phyloP scores from a whole-genome alignment of 345 rosid species.

The Psidium guajava region DNA sequence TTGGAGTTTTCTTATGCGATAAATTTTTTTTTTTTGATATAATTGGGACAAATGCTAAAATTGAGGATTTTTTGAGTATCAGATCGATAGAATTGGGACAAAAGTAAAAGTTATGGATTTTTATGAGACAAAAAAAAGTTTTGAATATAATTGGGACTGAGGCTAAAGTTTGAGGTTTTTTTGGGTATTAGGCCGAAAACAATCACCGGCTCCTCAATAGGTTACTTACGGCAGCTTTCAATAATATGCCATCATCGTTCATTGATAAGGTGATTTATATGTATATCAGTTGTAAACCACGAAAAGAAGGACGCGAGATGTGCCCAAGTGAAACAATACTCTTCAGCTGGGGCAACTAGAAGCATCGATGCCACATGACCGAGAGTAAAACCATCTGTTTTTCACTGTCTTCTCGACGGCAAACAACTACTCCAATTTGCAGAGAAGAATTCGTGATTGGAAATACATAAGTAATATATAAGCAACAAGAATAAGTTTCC shows the following conservation, averaged over 20 bases:
- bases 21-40: too few species aligned
- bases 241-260: background rate
- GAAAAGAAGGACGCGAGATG: background rate
- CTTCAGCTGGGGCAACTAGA: background rate
- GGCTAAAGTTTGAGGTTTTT: too few species aligned
- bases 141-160: too few species aligned
- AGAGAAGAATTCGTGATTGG: background rate
- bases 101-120: too few species aligned
- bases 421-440: background rate
- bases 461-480: background rate
- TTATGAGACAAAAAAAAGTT: too few species aligned
- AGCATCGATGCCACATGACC: background rate
- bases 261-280: background rate
- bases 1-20: too few species aligned
- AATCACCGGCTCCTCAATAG: too few species aligned
- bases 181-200: too few species aligned
- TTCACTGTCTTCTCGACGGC: background rate
- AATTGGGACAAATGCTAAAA: too few species aligned
- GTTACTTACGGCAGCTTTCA: too few species aligned
- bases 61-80: too few species aligned
- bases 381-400: background rate
- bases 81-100: too few species aligned
- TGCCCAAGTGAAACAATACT: background rate
- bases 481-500: background rate
- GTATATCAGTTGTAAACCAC: background rate